These are phyloP conservation scores for Alternaria incomplexa DNA, from an alignment of 2,329 filamentous ascomycete genomes.

Conservation along the genomic window DNA sequence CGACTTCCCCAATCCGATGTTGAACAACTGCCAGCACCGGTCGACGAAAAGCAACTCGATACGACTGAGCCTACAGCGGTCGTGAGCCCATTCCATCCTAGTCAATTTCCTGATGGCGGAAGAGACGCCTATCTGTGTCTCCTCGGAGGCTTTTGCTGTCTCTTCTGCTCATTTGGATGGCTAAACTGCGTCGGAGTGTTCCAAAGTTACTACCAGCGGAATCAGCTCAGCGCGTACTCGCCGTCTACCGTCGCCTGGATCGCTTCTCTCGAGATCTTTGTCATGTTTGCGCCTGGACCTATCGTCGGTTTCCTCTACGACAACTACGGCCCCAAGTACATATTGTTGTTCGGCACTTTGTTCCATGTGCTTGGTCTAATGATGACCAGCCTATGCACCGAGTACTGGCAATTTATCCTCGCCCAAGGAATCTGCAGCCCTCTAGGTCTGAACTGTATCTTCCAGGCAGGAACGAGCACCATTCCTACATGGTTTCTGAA, in stretches of 20 bases:
- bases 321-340: constrained; percentile 64
- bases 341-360: constrained; percentile 61
- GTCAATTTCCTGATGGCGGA: constrained; percentile 48
- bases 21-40: constrained; percentile 18
- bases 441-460: constrained; percentile 59
- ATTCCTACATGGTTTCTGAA: constrained; percentile 58
- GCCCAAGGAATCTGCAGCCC: constrained; percentile 61
- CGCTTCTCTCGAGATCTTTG: constrained; percentile 51
- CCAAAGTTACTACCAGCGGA: constrained; percentile 54
- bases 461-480: constrained; percentile 57
- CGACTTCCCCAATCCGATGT: constrained; percentile 9
- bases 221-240: constrained; percentile 50
- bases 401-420: constrained; percentile 63
- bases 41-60: constrained; percentile 17
- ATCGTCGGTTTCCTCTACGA: constrained; percentile 70
- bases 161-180: constrained; percentile 51
- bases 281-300: constrained; percentile 62
- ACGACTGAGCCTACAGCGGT: constrained; percentile 1
- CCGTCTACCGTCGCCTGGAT: constrained; percentile 56
- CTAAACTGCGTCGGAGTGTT: constrained; percentile 55
- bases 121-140: constrained; percentile 43
- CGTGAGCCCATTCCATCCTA: constrained; percentile 36
- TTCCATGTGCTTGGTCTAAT: constrained; percentile 67
- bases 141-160: constrained; percentile 33
- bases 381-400: constrained; percentile 64